Percentiles rank a stretch among this genome's conserved stretches.
phyloP scores from a whole-genome alignment of 116 monocot species.

The Thalassia testudinum region DNA sequence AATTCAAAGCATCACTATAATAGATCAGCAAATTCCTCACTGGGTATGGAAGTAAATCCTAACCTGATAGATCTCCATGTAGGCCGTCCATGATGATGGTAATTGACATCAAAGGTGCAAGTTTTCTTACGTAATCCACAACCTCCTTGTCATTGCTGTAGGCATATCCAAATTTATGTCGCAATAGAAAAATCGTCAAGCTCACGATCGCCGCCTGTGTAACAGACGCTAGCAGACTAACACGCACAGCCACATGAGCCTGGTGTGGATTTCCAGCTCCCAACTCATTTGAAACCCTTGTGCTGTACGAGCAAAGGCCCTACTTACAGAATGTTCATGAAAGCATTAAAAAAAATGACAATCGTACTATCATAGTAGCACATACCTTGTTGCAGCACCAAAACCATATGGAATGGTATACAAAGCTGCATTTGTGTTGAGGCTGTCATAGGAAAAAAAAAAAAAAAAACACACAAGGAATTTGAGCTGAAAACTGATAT shows the following conservation, averaged over 20 bases:
- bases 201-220: constrained; percentile 30
- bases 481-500: background rate
- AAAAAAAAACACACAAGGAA: background rate
- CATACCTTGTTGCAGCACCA: constrained; percentile 70
- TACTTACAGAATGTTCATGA: background rate
- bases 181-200: constrained; percentile 35
- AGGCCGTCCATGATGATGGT: constrained; percentile 18
- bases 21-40: too few species aligned
- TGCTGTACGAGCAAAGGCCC: constrained; percentile 19
- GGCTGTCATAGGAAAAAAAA: background rate
- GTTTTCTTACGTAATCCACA: constrained; percentile 15
- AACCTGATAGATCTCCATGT: constrained; percentile 19
- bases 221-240: background rate
- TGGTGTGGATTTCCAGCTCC: constrained; percentile 45
- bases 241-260: constrained; percentile 34
- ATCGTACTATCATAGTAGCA: background rate
- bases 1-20: too few species aligned
- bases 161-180: constrained; percentile 48
- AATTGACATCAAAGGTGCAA: constrained; percentile 23
- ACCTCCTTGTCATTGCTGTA: constrained; percentile 25
- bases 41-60: too few species aligned
- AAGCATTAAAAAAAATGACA: background rate
- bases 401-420: constrained; percentile 72
- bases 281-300: constrained; percentile 73
- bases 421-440: background rate